Evolutionary conservation across 2,329 filamentous ascomycete genomes (phyloP).

Genomic region (Talaromyces piceae): DNA sequence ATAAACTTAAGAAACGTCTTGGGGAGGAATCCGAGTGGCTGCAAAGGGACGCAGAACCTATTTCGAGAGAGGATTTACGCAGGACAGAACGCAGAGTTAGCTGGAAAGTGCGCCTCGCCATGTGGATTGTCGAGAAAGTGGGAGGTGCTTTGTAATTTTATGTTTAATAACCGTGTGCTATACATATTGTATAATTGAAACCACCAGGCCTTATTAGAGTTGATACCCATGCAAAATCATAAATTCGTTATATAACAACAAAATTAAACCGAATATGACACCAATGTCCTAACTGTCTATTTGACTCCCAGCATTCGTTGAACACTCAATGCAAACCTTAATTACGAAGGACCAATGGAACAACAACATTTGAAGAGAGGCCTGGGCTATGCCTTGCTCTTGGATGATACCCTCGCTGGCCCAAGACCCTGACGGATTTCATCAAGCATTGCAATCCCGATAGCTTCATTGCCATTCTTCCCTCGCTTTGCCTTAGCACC

Average conservation of each 20-base stretch:
- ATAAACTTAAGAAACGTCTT: conserved; percentile 62
- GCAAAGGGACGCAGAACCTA: conserved; percentile 61
- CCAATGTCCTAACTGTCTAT: conserved; percentile 17
- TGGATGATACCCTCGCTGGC: conserved; percentile 55
- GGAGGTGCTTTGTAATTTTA: conserved; percentile 69
- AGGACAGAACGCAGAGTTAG: conserved; percentile 76
- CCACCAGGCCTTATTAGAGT: background rate
- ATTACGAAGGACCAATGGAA: no score
- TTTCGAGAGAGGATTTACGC: conserved; percentile 71
- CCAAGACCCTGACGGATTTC: conserved; percentile 78
- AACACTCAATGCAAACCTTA: background rate
- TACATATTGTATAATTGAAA: conserved; percentile 6
- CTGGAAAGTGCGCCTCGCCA: conserved; percentile 74
- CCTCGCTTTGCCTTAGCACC: conserved; percentile 51
- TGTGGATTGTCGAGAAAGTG: conserved; percentile 85
- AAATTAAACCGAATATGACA: background rate
- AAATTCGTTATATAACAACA: background rate
- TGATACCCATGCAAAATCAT: background rate
- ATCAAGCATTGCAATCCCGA: conserved; percentile 80
- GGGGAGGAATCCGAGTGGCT: conserved; percentile 74
- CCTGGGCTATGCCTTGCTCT: conserved; percentile 24
- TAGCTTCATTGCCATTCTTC: conserved; percentile 73
- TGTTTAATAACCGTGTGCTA: background rate
- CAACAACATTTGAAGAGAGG: background rate
- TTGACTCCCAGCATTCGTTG: conserved; percentile 8